These are phyloP conservation scores for Rhizoctonia solani DNA, from an alignment of 1,284 basidiomycete genomes.

Conservation along the genomic window DNA sequence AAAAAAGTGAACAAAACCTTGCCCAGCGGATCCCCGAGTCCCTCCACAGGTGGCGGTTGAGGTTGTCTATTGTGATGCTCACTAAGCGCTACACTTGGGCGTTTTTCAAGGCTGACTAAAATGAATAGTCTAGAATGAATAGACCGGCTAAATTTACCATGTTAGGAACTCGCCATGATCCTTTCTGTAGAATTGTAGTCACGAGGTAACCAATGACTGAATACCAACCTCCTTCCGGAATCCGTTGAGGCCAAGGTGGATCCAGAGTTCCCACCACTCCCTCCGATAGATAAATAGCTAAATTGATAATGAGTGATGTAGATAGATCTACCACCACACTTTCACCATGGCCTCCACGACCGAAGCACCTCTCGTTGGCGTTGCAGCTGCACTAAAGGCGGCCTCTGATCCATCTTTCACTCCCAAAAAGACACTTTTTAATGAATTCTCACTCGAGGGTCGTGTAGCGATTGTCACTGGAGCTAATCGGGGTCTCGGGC, in stretches of 20 bases:
- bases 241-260: background rate
- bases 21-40: background rate
- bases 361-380: conserved; percentile 50
- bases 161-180: background rate
- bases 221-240: too few species aligned
- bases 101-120: conserved; percentile 8
- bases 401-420: conserved; percentile 46
- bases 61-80: background rate
- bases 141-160: background rate
- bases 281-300: background rate
- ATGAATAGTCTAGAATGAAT: too few species aligned
- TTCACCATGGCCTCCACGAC: conserved; percentile 12
- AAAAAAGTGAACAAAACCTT: background rate
- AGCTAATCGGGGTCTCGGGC: conserved; percentile 77
- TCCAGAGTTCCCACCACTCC: background rate
- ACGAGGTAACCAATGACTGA: too few species aligned
- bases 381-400: conserved; percentile 59
- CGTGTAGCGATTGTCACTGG: conserved; percentile 78
- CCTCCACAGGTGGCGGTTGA: background rate
- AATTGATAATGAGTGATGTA: background rate
- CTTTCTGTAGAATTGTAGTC: too few species aligned
- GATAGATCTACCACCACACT: background rate
- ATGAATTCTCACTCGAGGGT: conserved; percentile 75
- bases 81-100: conserved; percentile 23
- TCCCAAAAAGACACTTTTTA: conserved; percentile 58